Conservation (phyloP, 139 green algal genomes). For the Asterochloris sp. region DNA sequence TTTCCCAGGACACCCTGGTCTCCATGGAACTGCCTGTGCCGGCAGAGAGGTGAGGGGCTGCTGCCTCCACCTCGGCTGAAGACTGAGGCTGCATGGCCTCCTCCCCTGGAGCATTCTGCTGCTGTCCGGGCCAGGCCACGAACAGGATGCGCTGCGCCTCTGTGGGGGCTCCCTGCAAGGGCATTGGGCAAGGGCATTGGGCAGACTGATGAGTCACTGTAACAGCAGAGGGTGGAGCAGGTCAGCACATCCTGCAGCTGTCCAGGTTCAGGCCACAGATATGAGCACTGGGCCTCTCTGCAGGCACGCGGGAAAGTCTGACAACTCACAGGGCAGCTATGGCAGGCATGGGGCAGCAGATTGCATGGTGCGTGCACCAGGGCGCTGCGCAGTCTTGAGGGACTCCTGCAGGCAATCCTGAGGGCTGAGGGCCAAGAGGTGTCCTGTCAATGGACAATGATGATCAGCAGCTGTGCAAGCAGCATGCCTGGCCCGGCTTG, state of each 20-base stretch:
- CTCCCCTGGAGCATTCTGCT: constrained; percentile 35
- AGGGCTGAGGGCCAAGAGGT: no score
- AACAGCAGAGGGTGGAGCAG: not conserved
- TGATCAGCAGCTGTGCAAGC: no score
- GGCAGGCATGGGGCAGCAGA: no score
- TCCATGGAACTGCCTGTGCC: not conserved
- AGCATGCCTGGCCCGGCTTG: no score
- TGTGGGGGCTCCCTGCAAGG: constrained; percentile 18
- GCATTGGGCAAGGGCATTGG: not conserved
- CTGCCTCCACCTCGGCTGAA: not conserved
- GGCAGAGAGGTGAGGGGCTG: not conserved
- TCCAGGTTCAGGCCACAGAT: no score
- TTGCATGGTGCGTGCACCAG: no score
- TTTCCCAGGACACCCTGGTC: constrained; percentile 25
- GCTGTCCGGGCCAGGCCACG: constrained; percentile 52
- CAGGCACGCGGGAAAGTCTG: no score
- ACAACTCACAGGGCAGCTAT: no score
- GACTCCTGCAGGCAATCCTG: no score
- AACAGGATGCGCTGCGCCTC: constrained; percentile 55
- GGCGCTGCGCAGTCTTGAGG: no score
- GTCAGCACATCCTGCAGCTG: not conserved
- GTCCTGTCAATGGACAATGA: no score
- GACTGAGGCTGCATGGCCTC: constrained; percentile 10
- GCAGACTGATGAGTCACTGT: not conserved
- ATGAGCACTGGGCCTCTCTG: no score